Evolutionary conservation across 2,329 filamentous ascomycete species (phyloP), one percentile per base, ranked within the genome.

Genomic region (Calonectria leucothoes): DNA sequence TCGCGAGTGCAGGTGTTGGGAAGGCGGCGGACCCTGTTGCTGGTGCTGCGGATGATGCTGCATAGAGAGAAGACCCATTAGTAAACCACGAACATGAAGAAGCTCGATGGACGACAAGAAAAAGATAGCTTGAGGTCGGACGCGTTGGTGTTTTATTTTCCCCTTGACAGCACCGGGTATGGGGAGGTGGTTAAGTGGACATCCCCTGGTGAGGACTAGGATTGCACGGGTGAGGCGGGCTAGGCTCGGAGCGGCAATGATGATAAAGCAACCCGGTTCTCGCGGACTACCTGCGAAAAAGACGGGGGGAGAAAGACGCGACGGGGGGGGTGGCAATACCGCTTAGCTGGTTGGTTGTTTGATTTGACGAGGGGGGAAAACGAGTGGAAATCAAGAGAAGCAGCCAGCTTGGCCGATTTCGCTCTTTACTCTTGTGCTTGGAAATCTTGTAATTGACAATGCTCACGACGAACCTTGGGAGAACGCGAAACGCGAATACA

Each of bases 21-120:
- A 85, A 86, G 89, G 87, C 81, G 91, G 91, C 86, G 93, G 92
- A 90, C 93, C 93, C 88, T 94, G 92, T 86, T 92, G 91, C 84
- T 91, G 87, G 84, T 93, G 91, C 88, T 94, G 92, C 87, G 92
- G 90, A 88, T 94, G 93, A 90, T 94, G 93, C 93, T 95, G 91
- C 89, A 91, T 90, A 88, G 87, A 89, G 86, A 88, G 88, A 85
- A 89, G 84, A 86, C 88, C 86, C 87, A 90, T 91, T 89, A 91
- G 89, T 90, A 83, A 84, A 79, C 80, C 81, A 81, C 83, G 79
- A 81, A 83, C 82, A 82, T 78, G 81, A 81, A 77, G 78, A 83
- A 80, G 83, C 74, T 84, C 81, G 81, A 82, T 83, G 80, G 81
- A 75, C 77, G 70, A 63, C 72, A 71, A 74, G 80, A 76, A 76